Evolutionary conservation across 768 basidiomycete species (phyloP), one percentile per base, ranked within the genome.

Genomic region (Fibroporia radiculosa): DNA sequence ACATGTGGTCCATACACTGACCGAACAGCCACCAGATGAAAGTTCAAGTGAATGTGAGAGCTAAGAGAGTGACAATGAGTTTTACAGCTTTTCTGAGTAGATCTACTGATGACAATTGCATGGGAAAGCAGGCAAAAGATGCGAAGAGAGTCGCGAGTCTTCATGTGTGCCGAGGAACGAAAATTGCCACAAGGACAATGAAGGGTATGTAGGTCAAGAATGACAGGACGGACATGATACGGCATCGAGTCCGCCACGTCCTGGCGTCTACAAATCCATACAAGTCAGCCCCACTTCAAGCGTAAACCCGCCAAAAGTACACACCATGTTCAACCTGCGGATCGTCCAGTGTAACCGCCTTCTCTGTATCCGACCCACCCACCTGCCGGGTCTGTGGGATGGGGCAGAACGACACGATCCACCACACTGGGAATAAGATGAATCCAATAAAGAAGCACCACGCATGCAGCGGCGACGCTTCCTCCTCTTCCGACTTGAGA

Each of bases 361-460:
- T 86, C 64, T 86, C 84, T 37, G 64, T 60, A 45, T 64, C 68
- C 24, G 68, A 67, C 29, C 68, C 78, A 18, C 76, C 82, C 16
- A 83, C 70, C 29, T 69, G 67, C 56, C 86, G 69, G 20, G 85
- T 89, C 54, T 59, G 65, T 11, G 82, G 84, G 10, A 83, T 73
- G 20, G 67, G 66, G 72, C 71, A 63, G 42, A 61, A 74, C 63
- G 67, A 61, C 59, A 67, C 84, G 66, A 88, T 67, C 83, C 86
- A 64, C 84, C 60, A 65, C 64, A 85, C 55, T 66, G 86, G 62
- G 70, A 62, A 60, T 66, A 70, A 56, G 18, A 77, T 45, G 49
- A 88, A 87, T 12, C 84, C 86, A 45, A 82, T 44, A 57, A 86
- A 87, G 63, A 90, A 89, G 20, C 78, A 60, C 86, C 86, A 88